Base-by-base conservation (phyloP, 2,329 filamentous ascomycete genomes). In the Gnomoniopsis sp. region DNA sequence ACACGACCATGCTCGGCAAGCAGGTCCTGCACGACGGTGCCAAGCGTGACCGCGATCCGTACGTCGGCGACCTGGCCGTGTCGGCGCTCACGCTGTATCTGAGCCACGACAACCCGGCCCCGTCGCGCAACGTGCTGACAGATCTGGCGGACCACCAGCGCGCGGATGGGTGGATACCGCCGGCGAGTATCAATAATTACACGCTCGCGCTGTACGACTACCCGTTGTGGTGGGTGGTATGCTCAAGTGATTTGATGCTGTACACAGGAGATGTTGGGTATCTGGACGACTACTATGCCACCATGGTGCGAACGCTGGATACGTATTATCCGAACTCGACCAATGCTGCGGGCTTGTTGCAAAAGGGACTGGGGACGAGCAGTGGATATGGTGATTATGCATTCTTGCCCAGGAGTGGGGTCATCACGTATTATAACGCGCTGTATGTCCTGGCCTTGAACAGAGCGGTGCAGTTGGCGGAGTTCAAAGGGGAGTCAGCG, bases 391-490 rank as follows among this genome's bases (percentile, higher is more conserved):
- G 80, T 3, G 80, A 83, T 65, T 83, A 77, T 62, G 80, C 79
- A 0, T 83, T 83, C 62, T 66, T 82, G 1, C 72, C 72, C 1
- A 73, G 80, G 3, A 72, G 68, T 22, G 79, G 80, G 0, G 68
- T 76, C 1, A 74, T 80, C 22, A 80, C 78, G 0, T 83, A 83
- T 61, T 82, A 81, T 72, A 83, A 79, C 59, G 77, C 77, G 0
- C 70, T 82, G 3, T 81, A 82, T 57, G 73, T 79, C 2, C 70
- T 77, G 7, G 78, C 79, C 0, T 70, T 82, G 1, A 65, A 69
- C 1, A 70, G 74, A n/a, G 76, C 78, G 6, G 76, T 78, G 1
- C 66, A 70, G 2, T 73, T 81, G 1, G 77, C 79, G 2, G 65
- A 64, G 0, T 65, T 65, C 7, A 63, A 75, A 2, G 68, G 64